These are phyloP conservation scores for Zygosaccharomyces pseudorouxii DNA, from an alignment of 805 yeast genomes.

Conservation along the genomic window DNA sequence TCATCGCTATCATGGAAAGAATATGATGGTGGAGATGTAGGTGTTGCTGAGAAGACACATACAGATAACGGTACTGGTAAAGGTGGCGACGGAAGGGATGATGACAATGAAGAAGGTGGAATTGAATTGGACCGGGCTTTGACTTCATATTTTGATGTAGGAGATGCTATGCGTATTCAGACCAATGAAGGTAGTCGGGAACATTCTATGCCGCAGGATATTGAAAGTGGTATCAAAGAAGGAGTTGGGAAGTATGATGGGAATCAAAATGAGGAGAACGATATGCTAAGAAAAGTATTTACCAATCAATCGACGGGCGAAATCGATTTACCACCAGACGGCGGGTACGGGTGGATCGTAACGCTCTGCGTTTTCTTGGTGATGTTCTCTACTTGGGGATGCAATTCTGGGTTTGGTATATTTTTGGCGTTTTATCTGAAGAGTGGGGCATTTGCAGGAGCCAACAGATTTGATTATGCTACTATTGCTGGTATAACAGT, in stretches of 20 bases:
- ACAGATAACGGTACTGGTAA: background rate
- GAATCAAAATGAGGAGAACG: conserved; percentile 11
- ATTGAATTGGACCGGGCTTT: conserved; percentile 16
- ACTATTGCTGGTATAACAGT: conserved; percentile 65
- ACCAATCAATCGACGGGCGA: conserved; percentile 36
- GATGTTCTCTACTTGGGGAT: conserved; percentile 68
- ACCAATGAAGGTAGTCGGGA: conserved; percentile 8
- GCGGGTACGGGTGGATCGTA: conserved; percentile 67
- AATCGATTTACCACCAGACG: conserved; percentile 49
- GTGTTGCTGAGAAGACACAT: background rate
- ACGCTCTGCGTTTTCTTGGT: conserved; percentile 46
- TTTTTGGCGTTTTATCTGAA: conserved; percentile 55
- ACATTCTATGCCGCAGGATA: background rate
- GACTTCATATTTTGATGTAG: conserved; percentile 27
- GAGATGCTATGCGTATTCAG: conserved; percentile 30
- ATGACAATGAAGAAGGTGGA: background rate
- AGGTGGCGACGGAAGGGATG: background rate
- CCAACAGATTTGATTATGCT: conserved; percentile 56
- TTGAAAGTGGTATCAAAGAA: conserved; percentile 1
- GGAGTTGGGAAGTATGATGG: background rate
- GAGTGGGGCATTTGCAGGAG: conserved; percentile 48
- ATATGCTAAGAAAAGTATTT: conserved; percentile 30
- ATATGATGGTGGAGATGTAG: no score
- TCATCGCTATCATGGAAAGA: no score
- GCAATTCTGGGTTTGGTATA: conserved; percentile 60